phyloP scores from a whole-genome alignment of 306 rosid genomes.

The Cicer bijugum region DNA sequence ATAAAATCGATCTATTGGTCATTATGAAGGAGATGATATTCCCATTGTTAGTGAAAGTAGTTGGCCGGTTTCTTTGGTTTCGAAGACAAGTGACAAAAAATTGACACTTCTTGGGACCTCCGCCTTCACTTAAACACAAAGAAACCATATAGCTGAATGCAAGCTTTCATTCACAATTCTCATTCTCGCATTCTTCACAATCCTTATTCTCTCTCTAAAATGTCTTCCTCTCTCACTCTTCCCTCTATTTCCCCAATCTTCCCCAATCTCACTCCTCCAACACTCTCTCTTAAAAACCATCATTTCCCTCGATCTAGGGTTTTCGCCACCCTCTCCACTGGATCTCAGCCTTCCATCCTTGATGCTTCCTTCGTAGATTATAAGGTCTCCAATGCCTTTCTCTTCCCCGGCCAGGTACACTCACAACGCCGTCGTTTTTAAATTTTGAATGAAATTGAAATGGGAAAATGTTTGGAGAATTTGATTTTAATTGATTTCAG shows the following conservation, averaged over 20 bases:
- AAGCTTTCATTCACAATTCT: slow-evolving; percentile 40
- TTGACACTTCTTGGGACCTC: slow-evolving; percentile 58
- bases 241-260: slow-evolving; percentile 51
- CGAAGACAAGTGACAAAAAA: slow-evolving; percentile 38
- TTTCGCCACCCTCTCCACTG: slow-evolving; percentile 67
- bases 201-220: slow-evolving; percentile 46
- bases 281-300: slow-evolving; percentile 33
- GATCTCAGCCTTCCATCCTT: slow-evolving; percentile 61
- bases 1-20: no score
- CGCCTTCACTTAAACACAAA: slow-evolving; percentile 44
- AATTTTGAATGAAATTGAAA: slow-evolving; percentile 4
- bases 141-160: slow-evolving; percentile 41
- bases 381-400: slow-evolving; percentile 72
- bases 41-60: slow-evolving; percentile 38
- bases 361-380: slow-evolving; percentile 73
- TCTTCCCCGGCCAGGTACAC: slow-evolving; percentile 92
- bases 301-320: slow-evolving; percentile 68
- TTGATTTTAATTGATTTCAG: slow-evolving; percentile 48
- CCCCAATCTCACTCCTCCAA: slow-evolving; percentile 50
- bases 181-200: slow-evolving; percentile 48
- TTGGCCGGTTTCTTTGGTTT: slow-evolving; percentile 57
- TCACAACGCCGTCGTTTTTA: not conserved
- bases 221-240: slow-evolving; percentile 60
- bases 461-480: not conserved
- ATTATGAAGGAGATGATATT: no score